Base-by-base conservation (phyloP, 192 early-diverging fungal genomes). In the Gigaspora rosea region DNA sequence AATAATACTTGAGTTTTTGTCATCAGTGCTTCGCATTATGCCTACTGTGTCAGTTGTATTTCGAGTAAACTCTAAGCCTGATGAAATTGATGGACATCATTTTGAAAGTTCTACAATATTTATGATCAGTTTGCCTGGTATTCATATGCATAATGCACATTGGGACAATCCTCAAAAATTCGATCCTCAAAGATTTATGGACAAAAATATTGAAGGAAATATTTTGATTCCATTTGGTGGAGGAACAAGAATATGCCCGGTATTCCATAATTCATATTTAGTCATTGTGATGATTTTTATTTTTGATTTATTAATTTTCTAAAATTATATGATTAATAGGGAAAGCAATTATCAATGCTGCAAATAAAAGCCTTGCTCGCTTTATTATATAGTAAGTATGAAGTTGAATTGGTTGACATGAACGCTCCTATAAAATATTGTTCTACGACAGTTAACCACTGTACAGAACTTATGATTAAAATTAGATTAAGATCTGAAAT, bases 61-160 rank as follows among this genome's bases (percentile, higher is more conserved):
- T 16, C n/a, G 69, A 27, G 13, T 35, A 27, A 64, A 36, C 22
- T 4, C 12, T 27, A 27, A 36, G 22, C 18, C 62, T 64, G 62
- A 64, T 22, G 62, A 64, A 22, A 64, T 64, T 35, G 62, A 27
- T 35, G 62, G 62, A 64, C n/a, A 64, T 22, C 9, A 52, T 13
- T 52, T 27, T 27, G 27, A 27, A 36, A 11, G 18, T 36, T 35
- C 22, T 4, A 64, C 62, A 36, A 35, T 64, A 64, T 64, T 64
- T 27, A 64, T 20, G 22, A 64, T 64, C 11, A 35, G 27, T 36
- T 15, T 64, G 13, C 15, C 11, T 20, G 62, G 22, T 20, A 64
- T 64, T 36, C 22, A 64, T 13, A 64, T 35, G 27, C 15, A 52
- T 5, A 52, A 64, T 15, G 27, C 62, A 22, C 62, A 64, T 64